Evolutionary conservation across 805 yeast genomes (phyloP).

Genomic region (Candida namnaoensis): DNA sequence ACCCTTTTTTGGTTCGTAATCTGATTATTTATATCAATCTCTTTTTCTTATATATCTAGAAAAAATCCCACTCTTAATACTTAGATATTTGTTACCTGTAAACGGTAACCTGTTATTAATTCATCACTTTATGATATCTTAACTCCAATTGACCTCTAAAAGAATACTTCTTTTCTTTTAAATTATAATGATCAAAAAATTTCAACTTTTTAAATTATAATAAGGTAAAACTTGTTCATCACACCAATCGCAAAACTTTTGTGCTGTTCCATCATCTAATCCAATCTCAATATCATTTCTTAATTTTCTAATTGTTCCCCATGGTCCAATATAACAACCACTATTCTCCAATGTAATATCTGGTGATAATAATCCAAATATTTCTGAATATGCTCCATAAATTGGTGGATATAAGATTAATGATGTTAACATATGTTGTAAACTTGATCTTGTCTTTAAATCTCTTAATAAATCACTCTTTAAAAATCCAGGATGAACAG

Average conservation of each 20-base stretch:
- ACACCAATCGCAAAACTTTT: conserved; percentile 25
- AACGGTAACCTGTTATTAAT: too few species aligned
- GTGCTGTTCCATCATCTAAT: conserved; percentile 22
- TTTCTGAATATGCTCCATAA: conserved; percentile 31
- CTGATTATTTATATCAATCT: too few species aligned
- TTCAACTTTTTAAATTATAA: too few species aligned
- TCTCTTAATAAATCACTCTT: conserved; percentile 21
- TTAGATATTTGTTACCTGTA: too few species aligned
- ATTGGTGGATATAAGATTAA: not conserved
- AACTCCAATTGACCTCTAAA: too few species aligned
- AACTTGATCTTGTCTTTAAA: not conserved
- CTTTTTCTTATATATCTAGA: too few species aligned
- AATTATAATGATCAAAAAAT: too few species aligned
- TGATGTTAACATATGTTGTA: not conserved
- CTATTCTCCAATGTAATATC: conserved; percentile 18
- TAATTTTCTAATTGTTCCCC: conserved; percentile 25
- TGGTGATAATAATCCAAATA: conserved; percentile 29
- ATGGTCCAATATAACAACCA: conserved; percentile 26
- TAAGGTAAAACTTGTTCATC: conserved; percentile 15
- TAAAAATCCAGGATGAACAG: conserved; percentile 26
- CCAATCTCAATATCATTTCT: conserved; percentile 25
- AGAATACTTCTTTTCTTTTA: too few species aligned
- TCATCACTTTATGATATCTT: too few species aligned
- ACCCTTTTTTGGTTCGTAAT: too few species aligned
- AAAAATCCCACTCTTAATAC: too few species aligned